Conservation (phyloP, 148 eudicot species). For the Polygonum maritimum region DNA sequence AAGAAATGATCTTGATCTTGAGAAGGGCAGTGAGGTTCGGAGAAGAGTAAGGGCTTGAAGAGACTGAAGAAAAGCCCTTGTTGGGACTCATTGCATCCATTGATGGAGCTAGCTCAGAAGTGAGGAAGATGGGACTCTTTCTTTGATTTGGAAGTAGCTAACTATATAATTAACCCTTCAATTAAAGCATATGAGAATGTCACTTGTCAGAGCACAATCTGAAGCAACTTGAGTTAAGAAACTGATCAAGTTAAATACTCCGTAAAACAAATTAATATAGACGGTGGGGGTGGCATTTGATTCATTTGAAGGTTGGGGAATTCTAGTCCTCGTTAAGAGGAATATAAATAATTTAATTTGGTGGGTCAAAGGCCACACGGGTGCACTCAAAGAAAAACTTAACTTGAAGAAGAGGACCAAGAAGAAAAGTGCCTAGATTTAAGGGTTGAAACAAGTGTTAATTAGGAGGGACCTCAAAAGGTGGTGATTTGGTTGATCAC, state of each 20-base stretch:
- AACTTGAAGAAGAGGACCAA: not conserved
- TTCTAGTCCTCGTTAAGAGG: not conserved
- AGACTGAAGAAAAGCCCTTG: constrained; percentile 29
- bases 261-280: not conserved
- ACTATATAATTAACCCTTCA: not conserved
- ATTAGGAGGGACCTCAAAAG: constrained; percentile 14
- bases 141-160: not conserved
- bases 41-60: constrained; percentile 55
- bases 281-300: not conserved
- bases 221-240: not conserved
- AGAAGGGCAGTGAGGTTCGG: constrained; percentile 82
- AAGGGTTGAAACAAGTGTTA: constrained; percentile 32
- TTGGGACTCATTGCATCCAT: constrained; percentile 53
- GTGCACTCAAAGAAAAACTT: constrained; percentile 12
- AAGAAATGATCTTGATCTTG: constrained; percentile 84
- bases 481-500: not conserved
- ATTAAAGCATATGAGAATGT: constrained; percentile 3
- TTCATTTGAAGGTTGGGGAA: not conserved
- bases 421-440: constrained; percentile 17
- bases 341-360: not conserved
- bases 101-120: not conserved
- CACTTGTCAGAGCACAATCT: not conserved
- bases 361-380: constrained; percentile 32
- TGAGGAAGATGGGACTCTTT: not conserved
- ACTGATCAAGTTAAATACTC: not conserved